phyloP scores from a whole-genome alignment of 495 filamentous ascomycete species.

The Cercophora sp. region DNA sequence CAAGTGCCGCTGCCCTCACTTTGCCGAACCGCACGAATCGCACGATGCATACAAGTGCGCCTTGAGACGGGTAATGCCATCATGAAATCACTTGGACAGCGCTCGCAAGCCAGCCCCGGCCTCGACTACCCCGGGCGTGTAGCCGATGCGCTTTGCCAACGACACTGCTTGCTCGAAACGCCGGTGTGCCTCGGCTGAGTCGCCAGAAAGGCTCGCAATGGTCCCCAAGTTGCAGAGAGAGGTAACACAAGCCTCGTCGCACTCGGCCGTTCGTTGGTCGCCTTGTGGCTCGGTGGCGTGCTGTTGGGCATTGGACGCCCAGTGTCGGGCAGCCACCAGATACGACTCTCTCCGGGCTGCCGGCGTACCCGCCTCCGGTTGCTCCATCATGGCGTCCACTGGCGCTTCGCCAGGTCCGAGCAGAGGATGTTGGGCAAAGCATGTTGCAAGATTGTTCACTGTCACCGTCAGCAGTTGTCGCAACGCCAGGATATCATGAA shows the following conservation, averaged over 20 bases:
- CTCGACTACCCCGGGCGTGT: conserved; percentile 58
- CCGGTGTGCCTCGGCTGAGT: conserved; percentile 58
- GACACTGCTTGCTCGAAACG: conserved; percentile 61
- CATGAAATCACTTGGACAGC: conserved; percentile 8
- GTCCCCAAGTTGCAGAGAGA: conserved; percentile 85
- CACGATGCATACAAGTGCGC: too few species aligned
- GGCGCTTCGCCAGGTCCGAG: conserved; percentile 31
- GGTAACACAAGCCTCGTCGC: conserved; percentile 77
- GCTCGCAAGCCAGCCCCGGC: conserved; percentile 52
- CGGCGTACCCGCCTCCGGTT: conserved; percentile 22
- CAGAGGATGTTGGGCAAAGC: conserved; percentile 61
- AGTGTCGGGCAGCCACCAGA: conserved; percentile 59
- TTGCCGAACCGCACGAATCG: too few species aligned
- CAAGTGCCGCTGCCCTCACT: background rate
- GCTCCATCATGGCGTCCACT: conserved; percentile 24
- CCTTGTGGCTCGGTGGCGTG: conserved; percentile 45
- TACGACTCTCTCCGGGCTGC: conserved; percentile 47
- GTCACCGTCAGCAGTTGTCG: background rate
- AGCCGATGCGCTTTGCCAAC: conserved; percentile 59
- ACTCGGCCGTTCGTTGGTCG: conserved; percentile 67
- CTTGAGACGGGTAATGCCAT: conserved; percentile 1
- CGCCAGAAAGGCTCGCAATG: conserved; percentile 67
- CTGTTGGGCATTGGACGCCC: conserved; percentile 71
- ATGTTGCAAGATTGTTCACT: conserved; percentile 71
- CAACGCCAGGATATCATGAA: too few species aligned